A percentile compares a stretch with the other conserved stretches of the same genome.
These are phyloP conservation scores for Penicillium salamii DNA, from an alignment of 495 filamentous ascomycete species.

Conservation along the genomic window DNA sequence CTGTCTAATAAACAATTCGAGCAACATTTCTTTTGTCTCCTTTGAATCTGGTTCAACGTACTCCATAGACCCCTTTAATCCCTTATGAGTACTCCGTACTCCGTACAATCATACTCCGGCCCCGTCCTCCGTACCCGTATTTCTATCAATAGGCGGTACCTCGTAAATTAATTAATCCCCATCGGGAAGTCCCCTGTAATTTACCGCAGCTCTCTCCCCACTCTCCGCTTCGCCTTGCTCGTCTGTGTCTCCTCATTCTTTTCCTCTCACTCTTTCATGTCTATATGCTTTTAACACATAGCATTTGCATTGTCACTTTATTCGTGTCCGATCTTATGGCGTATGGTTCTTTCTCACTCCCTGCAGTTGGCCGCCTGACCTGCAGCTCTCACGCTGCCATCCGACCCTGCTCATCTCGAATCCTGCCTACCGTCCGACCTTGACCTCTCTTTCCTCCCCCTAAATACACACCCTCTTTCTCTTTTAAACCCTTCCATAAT, in stretches of 20 bases:
- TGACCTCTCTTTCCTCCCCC: conserved; percentile 12
- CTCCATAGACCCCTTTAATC: too few species aligned
- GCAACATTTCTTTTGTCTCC: too few species aligned
- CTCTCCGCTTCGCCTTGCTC: conserved; percentile 10
- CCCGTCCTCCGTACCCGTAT: too few species aligned
- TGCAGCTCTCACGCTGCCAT: conserved; percentile 45
- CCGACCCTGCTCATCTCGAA: conserved; percentile 32
- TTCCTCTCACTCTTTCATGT: conserved; percentile 5
- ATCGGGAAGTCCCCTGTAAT: conserved; percentile 14
- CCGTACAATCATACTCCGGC: too few species aligned
- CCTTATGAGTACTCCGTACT: too few species aligned
- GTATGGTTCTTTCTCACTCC: conserved; percentile 34
- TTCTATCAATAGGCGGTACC: background rate
- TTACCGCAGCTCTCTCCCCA: conserved; percentile 14
- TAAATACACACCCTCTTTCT: background rate
- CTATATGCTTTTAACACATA: conserved; percentile 2
- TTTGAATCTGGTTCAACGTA: too few species aligned
- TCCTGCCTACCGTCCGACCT: conserved; percentile 7
- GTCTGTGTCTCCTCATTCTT: conserved; percentile 4
- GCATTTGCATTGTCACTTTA: background rate
- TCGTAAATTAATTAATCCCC: background rate
- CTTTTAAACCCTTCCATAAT: conserved; percentile 21
- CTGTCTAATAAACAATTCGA: too few species aligned
- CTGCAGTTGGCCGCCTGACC: conserved; percentile 45
- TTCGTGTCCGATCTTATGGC: conserved; percentile 37